These are phyloP conservation scores for Phylloporus arenicola DNA, from an alignment of 768 basidiomycete species.

Conservation along the genomic window DNA sequence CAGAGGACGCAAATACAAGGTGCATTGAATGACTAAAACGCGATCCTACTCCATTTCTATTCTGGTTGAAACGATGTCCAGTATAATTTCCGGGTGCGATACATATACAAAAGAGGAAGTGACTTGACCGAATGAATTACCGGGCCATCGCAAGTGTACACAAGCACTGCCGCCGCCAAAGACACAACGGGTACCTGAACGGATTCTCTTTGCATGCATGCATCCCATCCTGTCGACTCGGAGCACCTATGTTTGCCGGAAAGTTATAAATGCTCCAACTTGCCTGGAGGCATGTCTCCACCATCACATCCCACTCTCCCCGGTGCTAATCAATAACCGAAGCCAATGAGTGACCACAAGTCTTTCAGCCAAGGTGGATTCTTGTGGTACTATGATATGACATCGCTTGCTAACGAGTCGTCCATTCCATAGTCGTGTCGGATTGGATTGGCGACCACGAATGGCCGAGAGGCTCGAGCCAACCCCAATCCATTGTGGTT, in stretches of 20 bases:
- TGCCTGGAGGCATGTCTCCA: background rate
- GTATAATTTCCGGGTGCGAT: no score
- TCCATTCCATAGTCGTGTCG: background rate
- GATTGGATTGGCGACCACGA: background rate
- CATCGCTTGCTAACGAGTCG: background rate
- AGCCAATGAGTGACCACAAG: background rate
- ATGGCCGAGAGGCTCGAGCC: background rate
- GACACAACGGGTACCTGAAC: no score
- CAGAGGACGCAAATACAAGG: background rate
- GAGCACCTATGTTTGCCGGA: background rate
- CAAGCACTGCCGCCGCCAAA: no score
- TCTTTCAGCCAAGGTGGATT: background rate
- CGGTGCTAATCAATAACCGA: background rate
- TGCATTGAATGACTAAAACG: no score
- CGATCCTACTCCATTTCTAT: no score
- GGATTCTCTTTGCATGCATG: no score
- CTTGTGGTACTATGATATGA: background rate
- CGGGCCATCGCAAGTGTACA: no score
- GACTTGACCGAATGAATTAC: no score
- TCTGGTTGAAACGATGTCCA: no score
- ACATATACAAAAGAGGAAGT: no score
- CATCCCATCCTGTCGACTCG: background rate
- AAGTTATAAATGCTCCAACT: background rate
- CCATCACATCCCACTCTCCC: background rate
- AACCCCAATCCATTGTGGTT: background rate